These are phyloP conservation scores for Hymenoscyphus salicellus DNA, from an alignment of 2,329 filamentous ascomycete species.

Conservation along the genomic window DNA sequence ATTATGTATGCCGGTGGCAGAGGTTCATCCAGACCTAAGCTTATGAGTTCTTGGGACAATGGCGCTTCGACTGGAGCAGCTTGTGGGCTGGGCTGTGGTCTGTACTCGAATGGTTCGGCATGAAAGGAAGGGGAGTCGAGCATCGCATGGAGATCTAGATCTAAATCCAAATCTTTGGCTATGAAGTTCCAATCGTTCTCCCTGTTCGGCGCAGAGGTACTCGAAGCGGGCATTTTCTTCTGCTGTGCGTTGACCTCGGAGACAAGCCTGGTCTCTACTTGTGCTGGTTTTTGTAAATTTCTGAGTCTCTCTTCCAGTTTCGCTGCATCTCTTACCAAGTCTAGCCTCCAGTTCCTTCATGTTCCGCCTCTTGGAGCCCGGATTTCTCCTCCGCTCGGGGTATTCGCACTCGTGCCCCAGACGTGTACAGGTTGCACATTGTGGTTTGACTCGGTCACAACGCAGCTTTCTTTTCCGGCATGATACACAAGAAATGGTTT, in stretches of 20 bases:
- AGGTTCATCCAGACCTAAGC: conserved; percentile 76
- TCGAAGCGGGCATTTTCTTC: conserved; percentile 4
- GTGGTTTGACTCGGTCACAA: conserved; percentile 77
- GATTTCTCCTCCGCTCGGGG: conserved; percentile 84
- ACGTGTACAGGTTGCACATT: conserved; percentile 75
- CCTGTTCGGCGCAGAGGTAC: not conserved
- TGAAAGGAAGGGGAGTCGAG: conserved; percentile 24
- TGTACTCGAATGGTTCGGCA: conserved; percentile 17
- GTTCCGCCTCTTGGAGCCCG: conserved; percentile 82
- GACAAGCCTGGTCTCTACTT: conserved; percentile 74
- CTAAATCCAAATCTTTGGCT: conserved; percentile 30
- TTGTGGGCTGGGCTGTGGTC: conserved; percentile 12
- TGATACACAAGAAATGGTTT: conserved; percentile 76
- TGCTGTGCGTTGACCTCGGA: conserved; percentile 23
- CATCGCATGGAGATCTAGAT: conserved; percentile 26
- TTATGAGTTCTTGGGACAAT: conserved; percentile 64
- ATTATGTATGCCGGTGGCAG: conserved; percentile 75
- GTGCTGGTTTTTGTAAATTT: conserved; percentile 53
- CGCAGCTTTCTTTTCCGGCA: conserved; percentile 82
- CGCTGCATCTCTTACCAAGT: conserved; percentile 57
- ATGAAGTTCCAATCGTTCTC: conserved; percentile 26
- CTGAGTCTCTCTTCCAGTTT: not conserved
- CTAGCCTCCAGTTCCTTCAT: conserved; percentile 87
- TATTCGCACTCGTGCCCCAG: conserved; percentile 78
- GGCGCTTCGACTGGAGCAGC: conserved; percentile 37